Base-by-base conservation (phyloP, 495 filamentous ascomycete species). In the Lophium mytilinum region DNA sequence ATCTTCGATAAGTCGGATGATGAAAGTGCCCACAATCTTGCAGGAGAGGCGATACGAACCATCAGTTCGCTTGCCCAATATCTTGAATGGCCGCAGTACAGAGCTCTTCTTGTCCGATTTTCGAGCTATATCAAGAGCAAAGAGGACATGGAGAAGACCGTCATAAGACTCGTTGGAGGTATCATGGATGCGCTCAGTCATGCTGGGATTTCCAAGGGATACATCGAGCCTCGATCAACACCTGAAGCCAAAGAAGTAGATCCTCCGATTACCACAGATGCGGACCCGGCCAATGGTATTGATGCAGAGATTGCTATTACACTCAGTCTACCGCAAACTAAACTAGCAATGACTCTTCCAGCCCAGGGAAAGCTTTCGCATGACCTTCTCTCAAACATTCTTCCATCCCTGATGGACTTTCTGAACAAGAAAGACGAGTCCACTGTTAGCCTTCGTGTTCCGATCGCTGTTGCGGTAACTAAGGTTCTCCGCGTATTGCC, bases 381-480 rank as follows among this genome's bases (percentile, higher is more conserved):
- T 4, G 90, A 96, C 62, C 73, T 96, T 37, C 77, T 78, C 4
- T 81, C 81, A 14, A 83, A 82, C 56, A 84, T 95, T 58, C 76
- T 95, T 19, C 88, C 92, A 1, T 78, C 82, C 37, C 71, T 97
- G 49, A 78, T 80, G 9, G 78, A 80, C 18, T 93, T 94, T 68
- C 81, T 99, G 39, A 90, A 95, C 60, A 83, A 92, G 63, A 97
- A 96, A 71, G 87, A 97, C 55, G 90, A 96, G 70, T 82, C 88
- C 1, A 88, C 86, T 15, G 93, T 97, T 71, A 93, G 90, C 72
- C 78, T 92, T 50, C 88, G 93, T 61, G 83, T 94, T 50, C 90
- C 90, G 1, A 85, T 95, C 21, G 88, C 92, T 1, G 78, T 96
- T 43, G 88, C 90, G 15, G 78, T 87, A 47, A 85, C 91, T 59